Conservation (phyloP, 805 yeast species). For the Soucietia sequanensis region DNA sequence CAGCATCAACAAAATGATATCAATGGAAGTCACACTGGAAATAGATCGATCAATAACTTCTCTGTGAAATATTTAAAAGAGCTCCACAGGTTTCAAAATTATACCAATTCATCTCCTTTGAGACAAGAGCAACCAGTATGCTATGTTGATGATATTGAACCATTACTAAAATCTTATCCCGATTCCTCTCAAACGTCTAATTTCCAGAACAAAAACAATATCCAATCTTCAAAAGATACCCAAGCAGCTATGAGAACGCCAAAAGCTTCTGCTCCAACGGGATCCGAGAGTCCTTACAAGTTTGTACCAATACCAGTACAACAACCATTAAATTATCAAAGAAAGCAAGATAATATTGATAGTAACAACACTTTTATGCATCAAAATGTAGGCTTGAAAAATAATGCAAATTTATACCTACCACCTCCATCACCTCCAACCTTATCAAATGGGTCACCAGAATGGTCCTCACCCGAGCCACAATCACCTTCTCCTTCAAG, state of each 20-base stretch:
- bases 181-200: no score
- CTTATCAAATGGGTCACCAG: constrained; percentile 34
- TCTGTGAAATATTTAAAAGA: constrained; percentile 45
- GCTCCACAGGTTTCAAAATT: constrained; percentile 10
- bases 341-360: constrained; percentile 3
- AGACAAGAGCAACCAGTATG: constrained; percentile 2
- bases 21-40: constrained; percentile 1
- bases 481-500: constrained; percentile 31
- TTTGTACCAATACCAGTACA: constrained; percentile 43
- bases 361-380: no score
- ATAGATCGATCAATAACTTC: constrained; percentile 20
- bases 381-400: constrained; percentile 9
- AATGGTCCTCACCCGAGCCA: constrained; percentile 40
- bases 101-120: not conserved
- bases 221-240: no score
- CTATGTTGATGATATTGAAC: constrained; percentile 38
- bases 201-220: no score
- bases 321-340: constrained; percentile 21
- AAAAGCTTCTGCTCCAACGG: no score
- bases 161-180: constrained; percentile 13
- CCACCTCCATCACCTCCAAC: constrained; percentile 40
- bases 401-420: constrained; percentile 23
- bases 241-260: no score
- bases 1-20: no score
- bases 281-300: constrained; percentile 13